phyloP scores from a whole-genome alignment of 1,284 basidiomycete genomes.

The Microbotryum lychnidis-dioicae region DNA sequence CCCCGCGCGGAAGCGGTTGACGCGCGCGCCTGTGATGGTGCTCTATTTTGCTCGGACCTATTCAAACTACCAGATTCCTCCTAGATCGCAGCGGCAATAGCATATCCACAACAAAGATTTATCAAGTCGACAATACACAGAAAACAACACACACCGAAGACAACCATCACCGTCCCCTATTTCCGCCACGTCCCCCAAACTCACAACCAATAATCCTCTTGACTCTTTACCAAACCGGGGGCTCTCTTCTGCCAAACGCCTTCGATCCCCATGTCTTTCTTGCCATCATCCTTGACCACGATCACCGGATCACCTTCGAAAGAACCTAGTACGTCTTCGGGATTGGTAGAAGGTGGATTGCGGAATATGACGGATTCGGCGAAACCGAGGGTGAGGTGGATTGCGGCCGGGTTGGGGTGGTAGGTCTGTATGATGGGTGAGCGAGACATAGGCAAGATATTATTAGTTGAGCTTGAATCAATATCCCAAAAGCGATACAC shows the following conservation, averaged over 20 bases:
- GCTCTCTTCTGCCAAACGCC: constrained; percentile 30
- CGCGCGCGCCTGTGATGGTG: too few relatives aligned
- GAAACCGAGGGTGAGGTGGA: constrained; percentile 32
- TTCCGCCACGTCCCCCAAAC: too few relatives aligned
- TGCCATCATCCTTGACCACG: constrained; percentile 25
- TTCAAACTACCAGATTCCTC: too few relatives aligned
- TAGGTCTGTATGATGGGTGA: constrained; percentile 6
- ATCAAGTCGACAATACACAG: too few relatives aligned
- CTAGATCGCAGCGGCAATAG: too few relatives aligned
- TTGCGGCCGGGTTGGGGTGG: constrained; percentile 21
- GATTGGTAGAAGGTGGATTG: constrained; percentile 12
- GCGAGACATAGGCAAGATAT: too few relatives aligned
- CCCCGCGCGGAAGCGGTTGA: too few relatives aligned
- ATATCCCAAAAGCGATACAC: neutral
- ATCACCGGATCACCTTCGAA: constrained; percentile 21
- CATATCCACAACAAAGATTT: too few relatives aligned
- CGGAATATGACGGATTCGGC: constrained; percentile 26
- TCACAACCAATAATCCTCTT: neutral
- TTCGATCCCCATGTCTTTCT: constrained; percentile 28
- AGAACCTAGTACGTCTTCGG: neutral
- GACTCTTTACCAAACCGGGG: neutral
- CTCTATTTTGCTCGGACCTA: too few relatives aligned
- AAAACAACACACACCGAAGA: too few relatives aligned
- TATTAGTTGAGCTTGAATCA: too few relatives aligned
- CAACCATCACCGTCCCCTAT: too few relatives aligned